Conservation (phyloP, 495 filamentous ascomycete genomes). For the Peziza echinospora region DNA sequence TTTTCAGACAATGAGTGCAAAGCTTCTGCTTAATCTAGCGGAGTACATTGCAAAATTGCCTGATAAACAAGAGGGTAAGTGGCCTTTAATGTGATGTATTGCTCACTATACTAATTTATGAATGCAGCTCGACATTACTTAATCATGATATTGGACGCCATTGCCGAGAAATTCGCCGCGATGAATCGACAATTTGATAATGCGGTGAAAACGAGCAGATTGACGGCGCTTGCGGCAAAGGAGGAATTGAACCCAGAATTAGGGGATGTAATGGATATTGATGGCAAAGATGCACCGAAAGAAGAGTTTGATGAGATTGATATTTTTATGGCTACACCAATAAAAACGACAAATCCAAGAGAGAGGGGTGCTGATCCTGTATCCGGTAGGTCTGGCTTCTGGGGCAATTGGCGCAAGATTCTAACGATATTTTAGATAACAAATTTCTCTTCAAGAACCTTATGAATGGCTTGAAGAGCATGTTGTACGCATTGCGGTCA, state of each 20-base stretch:
- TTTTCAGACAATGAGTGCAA: conserved; percentile 99
- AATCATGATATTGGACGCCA: conserved; percentile 92
- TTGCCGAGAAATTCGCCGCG: conserved; percentile 90
- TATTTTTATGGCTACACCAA: conserved; percentile 87
- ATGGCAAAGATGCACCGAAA: conserved; percentile 34
- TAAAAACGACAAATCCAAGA: conserved; percentile 81
- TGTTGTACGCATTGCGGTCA: conserved; percentile 80
- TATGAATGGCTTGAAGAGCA: conserved; percentile 92
- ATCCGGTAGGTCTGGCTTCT: too few relatives aligned
- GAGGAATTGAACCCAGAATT: conserved; percentile 49
- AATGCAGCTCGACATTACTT: conserved; percentile 61
- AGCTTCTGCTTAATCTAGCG: conserved; percentile 87
- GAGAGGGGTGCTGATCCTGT: conserved; percentile 82
- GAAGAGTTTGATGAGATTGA: conserved; percentile 90
- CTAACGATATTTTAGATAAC: conserved; percentile 37
- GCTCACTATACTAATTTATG: too few relatives aligned
- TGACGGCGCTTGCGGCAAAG: conserved; percentile 39
- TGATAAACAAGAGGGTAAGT: conserved; percentile 55
- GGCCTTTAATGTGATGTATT: conserved; percentile 1
- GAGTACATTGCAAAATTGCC: conserved; percentile 83
- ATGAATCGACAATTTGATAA: conserved; percentile 96
- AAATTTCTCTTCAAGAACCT: conserved; percentile 96
- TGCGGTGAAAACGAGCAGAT: conserved; percentile 70
- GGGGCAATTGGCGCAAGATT: conserved; percentile 2
- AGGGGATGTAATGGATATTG: conserved; percentile 54